A percentile compares a stretch with the other conserved stretches of the same genome.
Evolutionary conservation across 1,139 yeast species (phyloP).

Genomic region (Saccharomyces hybrid): DNA sequence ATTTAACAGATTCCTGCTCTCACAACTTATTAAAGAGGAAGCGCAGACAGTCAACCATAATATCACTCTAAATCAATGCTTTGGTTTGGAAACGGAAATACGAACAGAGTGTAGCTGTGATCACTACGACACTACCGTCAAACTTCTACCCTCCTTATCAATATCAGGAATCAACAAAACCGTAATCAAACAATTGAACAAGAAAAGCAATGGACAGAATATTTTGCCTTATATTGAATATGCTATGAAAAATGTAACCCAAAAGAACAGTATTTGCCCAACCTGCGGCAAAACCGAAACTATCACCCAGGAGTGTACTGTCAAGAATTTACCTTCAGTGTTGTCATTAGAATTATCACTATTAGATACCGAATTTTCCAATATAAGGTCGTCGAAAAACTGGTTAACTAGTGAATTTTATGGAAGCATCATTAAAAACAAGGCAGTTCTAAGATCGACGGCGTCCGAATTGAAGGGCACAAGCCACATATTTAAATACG

Average conservation of each 20-base stretch:
- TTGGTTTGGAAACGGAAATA: constrained; percentile 41
- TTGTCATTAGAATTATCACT: constrained; percentile 55
- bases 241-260: constrained; percentile 45
- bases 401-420: constrained; percentile 61
- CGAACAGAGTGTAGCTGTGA: constrained; percentile 38
- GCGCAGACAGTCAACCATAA: constrained; percentile 26
- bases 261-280: constrained; percentile 46
- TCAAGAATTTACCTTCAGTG: constrained; percentile 55
- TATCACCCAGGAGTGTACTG: constrained; percentile 45
- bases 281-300: constrained; percentile 44
- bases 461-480: constrained; percentile 33
- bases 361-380: constrained; percentile 43
- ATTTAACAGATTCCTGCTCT: constrained; percentile 26
- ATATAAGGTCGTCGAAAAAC: constrained; percentile 38
- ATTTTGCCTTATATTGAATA: constrained; percentile 51
- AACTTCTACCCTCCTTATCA: constrained; percentile 37
- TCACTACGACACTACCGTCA: constrained; percentile 31
- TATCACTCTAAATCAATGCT: constrained; percentile 32
- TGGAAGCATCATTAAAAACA: constrained; percentile 37
- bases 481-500: constrained; percentile 39
- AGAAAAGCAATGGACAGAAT: constrained; percentile 28
- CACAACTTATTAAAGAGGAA: constrained; percentile 25
- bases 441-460: constrained; percentile 36
- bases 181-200: constrained; percentile 19
- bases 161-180: constrained; percentile 30